Conservation (phyloP, 202 grass and related monocot genomes). For the Carex arenaria region DNA sequence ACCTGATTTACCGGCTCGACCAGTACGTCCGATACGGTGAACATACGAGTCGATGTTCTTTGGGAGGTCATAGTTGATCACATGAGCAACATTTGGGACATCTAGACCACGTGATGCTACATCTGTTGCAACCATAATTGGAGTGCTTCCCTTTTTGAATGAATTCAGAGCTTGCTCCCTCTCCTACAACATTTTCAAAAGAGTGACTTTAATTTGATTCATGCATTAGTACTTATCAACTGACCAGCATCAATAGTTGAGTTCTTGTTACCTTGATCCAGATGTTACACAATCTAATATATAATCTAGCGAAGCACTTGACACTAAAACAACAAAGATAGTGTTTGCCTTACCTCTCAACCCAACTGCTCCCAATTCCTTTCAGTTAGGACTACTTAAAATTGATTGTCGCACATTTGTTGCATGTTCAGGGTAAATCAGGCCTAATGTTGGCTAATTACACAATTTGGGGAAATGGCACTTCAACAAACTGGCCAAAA, state of each 20-base stretch:
- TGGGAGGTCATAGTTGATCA: slow-evolving; percentile 80
- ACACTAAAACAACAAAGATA: background rate
- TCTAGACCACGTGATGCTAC: slow-evolving; percentile 70
- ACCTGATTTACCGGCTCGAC: slow-evolving; percentile 73
- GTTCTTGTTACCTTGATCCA: slow-evolving; percentile 1
- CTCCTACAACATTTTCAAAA: slow-evolving; percentile 37
- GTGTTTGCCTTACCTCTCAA: background rate
- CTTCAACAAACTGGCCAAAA: background rate
- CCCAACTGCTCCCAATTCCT: background rate
- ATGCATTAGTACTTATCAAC: background rate
- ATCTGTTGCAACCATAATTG: slow-evolving; percentile 79
- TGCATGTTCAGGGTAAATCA: background rate
- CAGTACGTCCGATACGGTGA: slow-evolving; percentile 82
- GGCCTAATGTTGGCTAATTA: background rate
- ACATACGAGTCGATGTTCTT: slow-evolving; percentile 72
- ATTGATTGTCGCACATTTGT: background rate
- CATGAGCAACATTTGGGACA: slow-evolving; percentile 73
- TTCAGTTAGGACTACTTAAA: background rate
- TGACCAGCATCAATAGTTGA: background rate
- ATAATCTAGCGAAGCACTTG: background rate
- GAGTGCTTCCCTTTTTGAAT: slow-evolving; percentile 54
- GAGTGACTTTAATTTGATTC: background rate
- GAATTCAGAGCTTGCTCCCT: slow-evolving; percentile 57
- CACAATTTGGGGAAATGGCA: background rate
- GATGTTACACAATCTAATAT: background rate